Evolutionary conservation across 306 rosid genomes (phyloP).

Genomic region (Vigna hirtella): DNA sequence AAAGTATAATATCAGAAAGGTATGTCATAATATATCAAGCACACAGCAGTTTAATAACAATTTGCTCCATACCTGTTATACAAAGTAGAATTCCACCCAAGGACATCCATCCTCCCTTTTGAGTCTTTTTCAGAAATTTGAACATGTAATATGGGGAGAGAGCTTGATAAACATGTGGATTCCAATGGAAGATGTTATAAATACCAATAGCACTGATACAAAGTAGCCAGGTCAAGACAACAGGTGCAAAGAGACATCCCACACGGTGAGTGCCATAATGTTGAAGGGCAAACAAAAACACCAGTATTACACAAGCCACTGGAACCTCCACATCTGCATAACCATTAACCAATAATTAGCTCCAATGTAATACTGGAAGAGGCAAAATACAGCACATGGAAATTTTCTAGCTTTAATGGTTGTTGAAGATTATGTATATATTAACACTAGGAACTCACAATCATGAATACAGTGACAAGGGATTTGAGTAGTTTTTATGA

Average conservation of each 20-base stretch:
- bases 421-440: conserved; percentile 1
- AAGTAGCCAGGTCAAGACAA: conserved; percentile 86
- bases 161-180: conserved; percentile 88
- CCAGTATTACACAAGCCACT: conserved; percentile 78
- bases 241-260: conserved; percentile 88
- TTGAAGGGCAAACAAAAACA: conserved; percentile 84
- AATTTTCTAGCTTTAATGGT: background rate
- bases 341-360: conserved; percentile 46
- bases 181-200: conserved; percentile 87
- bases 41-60: conserved; percentile 12
- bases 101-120: conserved; percentile 92
- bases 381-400: background rate
- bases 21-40: conserved; percentile 14
- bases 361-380: background rate
- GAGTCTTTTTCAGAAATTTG: conserved; percentile 85
- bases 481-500: background rate
- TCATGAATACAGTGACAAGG: background rate
- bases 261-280: conserved; percentile 93
- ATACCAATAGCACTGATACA: conserved; percentile 91
- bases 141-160: conserved; percentile 94
- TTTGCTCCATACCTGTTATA: conserved; percentile 76
- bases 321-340: conserved; percentile 94
- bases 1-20: conserved; percentile 41
- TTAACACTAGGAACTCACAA: background rate
- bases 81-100: conserved; percentile 89